Base-by-base conservation (phyloP, 202 grass and related monocot genomes). In the Panicum hallii region DNA sequence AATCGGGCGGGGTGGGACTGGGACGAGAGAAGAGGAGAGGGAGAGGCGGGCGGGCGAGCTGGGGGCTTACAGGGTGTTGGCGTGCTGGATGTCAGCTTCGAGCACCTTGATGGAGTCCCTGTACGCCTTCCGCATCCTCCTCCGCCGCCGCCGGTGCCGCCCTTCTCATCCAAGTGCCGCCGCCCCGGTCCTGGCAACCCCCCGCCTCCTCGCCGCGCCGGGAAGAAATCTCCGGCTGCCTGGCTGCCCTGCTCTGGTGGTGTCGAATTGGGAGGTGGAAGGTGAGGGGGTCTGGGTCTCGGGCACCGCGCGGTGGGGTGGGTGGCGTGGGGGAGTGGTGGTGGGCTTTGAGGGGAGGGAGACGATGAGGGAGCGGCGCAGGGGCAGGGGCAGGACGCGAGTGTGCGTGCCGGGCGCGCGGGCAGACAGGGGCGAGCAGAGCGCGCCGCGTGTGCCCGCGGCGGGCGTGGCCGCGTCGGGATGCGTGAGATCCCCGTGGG, bases 81-180 rank as follows among this genome's bases (percentile, higher is more conserved):
- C 91, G 79, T 94, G 91, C 85, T 94, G 87, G 89, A 97, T 97
- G 74, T 97, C 91, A 88, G 94, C 94, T 97, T 97, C 89, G 77
- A 94, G 91, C 79, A 89, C 85, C 87, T 97, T 97, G 85, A 97
- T 85, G 75, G 91, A 97, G 69, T 97, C 91, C 89, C 85, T 97
- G 94, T 94, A 97, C 83, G 91, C 88, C 86, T 93, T 93, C 85
- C 85, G 87, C 91, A 97, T 97, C 85, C 78, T 88, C 75, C 68
- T 13, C 74, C 55, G 8, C 50, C 77, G 0, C 63, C 70, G 1
- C 75, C 89, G 5, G 67, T n/a, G 54, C 73, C 65, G 63, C 61
- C 79, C 86, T 86, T 89, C 86, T 86, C 83, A 86, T 85, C 86
- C 86, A 85, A 78, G 47, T 70, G 74, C 54, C 73, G 9, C 43